Percentiles rank a stretch among this genome's conserved stretches.
These are phyloP conservation scores for Xylariaceae sp. DNA, from an alignment of 2,329 filamentous ascomycete genomes.

Conservation along the genomic window DNA sequence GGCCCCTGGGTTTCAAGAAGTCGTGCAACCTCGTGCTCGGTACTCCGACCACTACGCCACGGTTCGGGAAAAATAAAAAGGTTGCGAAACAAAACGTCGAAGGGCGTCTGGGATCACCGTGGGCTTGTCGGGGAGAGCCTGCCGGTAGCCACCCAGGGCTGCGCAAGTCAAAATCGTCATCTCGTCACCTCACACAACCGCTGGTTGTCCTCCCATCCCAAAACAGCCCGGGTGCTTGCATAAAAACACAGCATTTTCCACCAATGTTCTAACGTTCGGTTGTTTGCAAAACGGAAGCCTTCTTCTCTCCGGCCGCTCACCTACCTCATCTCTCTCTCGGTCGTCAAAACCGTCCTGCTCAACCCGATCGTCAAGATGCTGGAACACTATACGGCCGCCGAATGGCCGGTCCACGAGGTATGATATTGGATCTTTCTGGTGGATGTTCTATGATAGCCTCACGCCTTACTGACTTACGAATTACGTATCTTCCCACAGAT, in stretches of 20 bases:
- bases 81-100: slow-evolving; percentile 12
- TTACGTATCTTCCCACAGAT: slow-evolving; percentile 54
- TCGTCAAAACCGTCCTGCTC: too few relatives aligned
- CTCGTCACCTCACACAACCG: slow-evolving; percentile 10
- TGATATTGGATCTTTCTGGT: too few relatives aligned
- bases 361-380: slow-evolving; percentile 36
- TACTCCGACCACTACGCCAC: slow-evolving; percentile 4
- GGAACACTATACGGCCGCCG: slow-evolving; percentile 32
- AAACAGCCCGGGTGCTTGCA: slow-evolving; percentile 22
- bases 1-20: slow-evolving; percentile 5
- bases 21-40: slow-evolving; percentile 5
- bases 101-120: slow-evolving; percentile 8
- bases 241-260: slow-evolving; percentile 18
- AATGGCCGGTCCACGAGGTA: slow-evolving; percentile 50
- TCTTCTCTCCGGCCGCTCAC: slow-evolving; percentile 11
- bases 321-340: slow-evolving; percentile 3
- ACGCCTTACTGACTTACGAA: not conserved
- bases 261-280: slow-evolving; percentile 14
- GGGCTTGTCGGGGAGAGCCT: slow-evolving; percentile 5
- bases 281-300: slow-evolving; percentile 4
- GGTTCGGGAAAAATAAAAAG: not conserved
- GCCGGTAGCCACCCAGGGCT: slow-evolving; percentile 13
- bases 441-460: not conserved
- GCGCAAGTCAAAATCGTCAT: not conserved
- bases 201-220: slow-evolving; percentile 4